Conservation (phyloP, 371 early-diverging fungal genomes). For the Funneliformis caledonium region DNA sequence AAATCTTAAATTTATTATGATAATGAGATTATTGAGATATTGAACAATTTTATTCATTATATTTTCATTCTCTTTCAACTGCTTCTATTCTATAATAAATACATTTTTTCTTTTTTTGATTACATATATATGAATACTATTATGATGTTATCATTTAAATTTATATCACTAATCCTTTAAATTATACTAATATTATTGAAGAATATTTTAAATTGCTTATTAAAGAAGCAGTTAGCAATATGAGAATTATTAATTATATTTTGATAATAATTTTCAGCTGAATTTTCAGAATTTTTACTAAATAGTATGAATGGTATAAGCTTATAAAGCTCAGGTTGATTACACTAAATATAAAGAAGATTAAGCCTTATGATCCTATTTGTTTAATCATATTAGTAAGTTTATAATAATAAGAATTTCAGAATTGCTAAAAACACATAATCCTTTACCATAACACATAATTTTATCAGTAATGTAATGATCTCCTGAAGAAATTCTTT, state of each 20-base stretch:
- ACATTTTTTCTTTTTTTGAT: too few species aligned
- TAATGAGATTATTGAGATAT: too few species aligned
- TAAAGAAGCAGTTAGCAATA: not conserved
- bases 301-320: constrained; percentile 2
- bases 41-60: not conserved
- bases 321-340: constrained; percentile 1
- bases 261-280: not conserved
- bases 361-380: too few species aligned
- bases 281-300: not conserved
- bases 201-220: not conserved
- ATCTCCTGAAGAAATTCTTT: not conserved
- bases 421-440: not conserved
- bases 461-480: too few species aligned
- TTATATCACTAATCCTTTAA: too few species aligned
- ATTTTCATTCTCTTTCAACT: too few species aligned
- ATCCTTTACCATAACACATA: not conserved
- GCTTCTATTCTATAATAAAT: too few species aligned
- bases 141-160: too few species aligned
- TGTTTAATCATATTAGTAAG: constrained; percentile 12
- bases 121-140: too few species aligned
- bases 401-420: not conserved
- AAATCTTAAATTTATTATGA: not conserved
- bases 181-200: constrained; percentile 3
- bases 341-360: constrained; percentile 11
- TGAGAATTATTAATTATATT: constrained; percentile 15